Evolutionary conservation across 1,284 basidiomycete genomes (phyloP), one percentile per base, ranked within the genome.

Genomic region (Sanghuangporus weigelae): DNA sequence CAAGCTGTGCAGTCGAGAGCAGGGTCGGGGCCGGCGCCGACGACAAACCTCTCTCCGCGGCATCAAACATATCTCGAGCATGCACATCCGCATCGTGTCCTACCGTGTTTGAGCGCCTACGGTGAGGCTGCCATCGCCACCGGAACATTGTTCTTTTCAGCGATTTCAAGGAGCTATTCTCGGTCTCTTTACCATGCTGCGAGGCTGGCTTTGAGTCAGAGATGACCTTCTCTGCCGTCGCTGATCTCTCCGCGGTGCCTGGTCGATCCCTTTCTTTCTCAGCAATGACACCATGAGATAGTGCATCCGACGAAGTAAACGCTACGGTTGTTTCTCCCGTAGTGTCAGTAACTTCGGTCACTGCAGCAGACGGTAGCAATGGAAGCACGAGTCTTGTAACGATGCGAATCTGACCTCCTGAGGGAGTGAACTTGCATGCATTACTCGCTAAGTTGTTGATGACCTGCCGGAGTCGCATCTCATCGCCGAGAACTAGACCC

Each of bases 381-480:
- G 70, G 36, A 42, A 40, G 23, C 21, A 90, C 68, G 21, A 93
- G 78, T 65, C 75, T 77, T 3, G 90, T 92, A 39, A 76, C 77
- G 59, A 92, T 82, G 0, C 75, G 78, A 36, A 92, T 76, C 65
- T 79, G 82, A 0, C 90, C 89, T n/a, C 92, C 92, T 0, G 82
- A 70, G 1, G 86, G 84, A 0, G 93, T 95, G 72, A 95, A 95
- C 74, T 89, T 90, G 74, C 86, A 89, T 14, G 87, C 88, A 66
- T 90, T 90, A 68, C 86, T 89, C 12, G 89, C 84, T 26, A 92
- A 80, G 71, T 92, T 92, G 44, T 86, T 91, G 67, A 91, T 79
- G 64, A 93, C 85, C 74, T 95, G 93, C 67, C 90, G 80, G 62
- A 95, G 71, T 14, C 93, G 84, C 68, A 90, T 90, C 69, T 91